Percentiles rank a stretch among this genome's conserved stretches.
phyloP scores from a whole-genome alignment of 306 rosid genomes.

The Senna siamea region DNA sequence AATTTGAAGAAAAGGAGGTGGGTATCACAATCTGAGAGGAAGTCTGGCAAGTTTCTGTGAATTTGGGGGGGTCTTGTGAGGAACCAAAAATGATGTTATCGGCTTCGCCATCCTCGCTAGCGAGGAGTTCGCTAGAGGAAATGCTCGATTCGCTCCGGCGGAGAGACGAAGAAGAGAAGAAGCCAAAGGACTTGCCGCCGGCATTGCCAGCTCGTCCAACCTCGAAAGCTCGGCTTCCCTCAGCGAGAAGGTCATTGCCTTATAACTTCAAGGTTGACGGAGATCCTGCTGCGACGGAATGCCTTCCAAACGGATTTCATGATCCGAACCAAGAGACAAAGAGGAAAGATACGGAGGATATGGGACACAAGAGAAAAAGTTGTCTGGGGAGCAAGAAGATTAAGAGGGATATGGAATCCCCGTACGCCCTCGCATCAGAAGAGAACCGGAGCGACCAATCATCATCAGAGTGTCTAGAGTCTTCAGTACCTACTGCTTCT shows the following conservation, averaged over 20 bases:
- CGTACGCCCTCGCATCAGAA: conserved; percentile 49
- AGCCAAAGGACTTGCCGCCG: conserved; percentile 87
- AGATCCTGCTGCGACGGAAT: conserved; percentile 37
- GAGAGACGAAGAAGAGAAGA: conserved; percentile 67
- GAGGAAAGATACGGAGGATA: conserved; percentile 57
- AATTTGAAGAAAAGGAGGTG: conserved; percentile 40
- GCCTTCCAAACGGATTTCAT: conserved; percentile 38
- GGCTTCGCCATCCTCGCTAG: conserved; percentile 67
- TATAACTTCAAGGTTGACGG: conserved; percentile 55
- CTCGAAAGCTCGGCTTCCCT: conserved; percentile 77
- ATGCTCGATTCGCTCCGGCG: conserved; percentile 94
- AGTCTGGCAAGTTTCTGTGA: conserved; percentile 26
- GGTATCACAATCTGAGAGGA: conserved; percentile 19
- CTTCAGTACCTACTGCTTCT: conserved; percentile 33
- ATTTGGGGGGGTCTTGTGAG: conserved; percentile 14
- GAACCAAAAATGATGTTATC: conserved; percentile 66
- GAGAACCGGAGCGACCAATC: conserved; percentile 31
- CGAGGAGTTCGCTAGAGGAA: conserved; percentile 92
- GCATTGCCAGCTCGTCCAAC: conserved; percentile 92
- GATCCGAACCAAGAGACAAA: conserved; percentile 50
- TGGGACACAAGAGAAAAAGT: conserved; percentile 42
- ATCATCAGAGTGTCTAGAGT: conserved; percentile 20
- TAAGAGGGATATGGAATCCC: conserved; percentile 70
- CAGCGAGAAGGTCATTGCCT: conserved; percentile 81
- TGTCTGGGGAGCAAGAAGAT: conserved; percentile 65